phyloP scores from a whole-genome alignment of 1,139 yeast genomes.

The Blastobotrys petasosporus region DNA sequence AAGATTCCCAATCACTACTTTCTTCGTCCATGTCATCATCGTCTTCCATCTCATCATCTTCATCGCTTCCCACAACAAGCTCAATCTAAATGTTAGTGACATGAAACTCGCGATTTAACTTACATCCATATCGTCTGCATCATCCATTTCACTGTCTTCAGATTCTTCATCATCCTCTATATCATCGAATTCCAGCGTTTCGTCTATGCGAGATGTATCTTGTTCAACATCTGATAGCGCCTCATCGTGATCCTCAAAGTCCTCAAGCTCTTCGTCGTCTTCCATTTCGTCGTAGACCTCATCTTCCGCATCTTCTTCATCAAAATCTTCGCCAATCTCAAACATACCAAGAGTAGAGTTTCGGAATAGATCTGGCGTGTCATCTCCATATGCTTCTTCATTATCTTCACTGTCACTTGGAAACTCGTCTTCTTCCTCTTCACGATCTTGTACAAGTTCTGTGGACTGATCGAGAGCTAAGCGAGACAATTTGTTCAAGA shows the following conservation, averaged over 20 bases:
- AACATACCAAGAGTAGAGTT: constrained; percentile 94
- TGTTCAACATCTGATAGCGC: constrained; percentile 34
- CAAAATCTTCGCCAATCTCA: constrained; percentile 71
- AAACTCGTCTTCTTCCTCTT: constrained; percentile 28
- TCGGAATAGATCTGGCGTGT: constrained; percentile 74
- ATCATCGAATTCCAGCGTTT: constrained; percentile 15
- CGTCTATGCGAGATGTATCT: constrained; percentile 22
- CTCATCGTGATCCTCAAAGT: constrained; percentile 29
- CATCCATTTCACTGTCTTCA: constrained; percentile 27
- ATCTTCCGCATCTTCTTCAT: constrained; percentile 48
- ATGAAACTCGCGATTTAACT: constrained; percentile 8
- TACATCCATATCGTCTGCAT: constrained; percentile 28
- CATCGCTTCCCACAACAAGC: constrained; percentile 33
- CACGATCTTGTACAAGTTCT: constrained; percentile 57
- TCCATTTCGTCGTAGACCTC: constrained; percentile 31
- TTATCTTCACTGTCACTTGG: constrained; percentile 36
- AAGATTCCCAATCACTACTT: constrained; percentile 27
- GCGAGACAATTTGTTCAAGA: constrained; percentile 58
- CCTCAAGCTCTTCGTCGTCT: constrained; percentile 30
- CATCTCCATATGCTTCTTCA: constrained; percentile 60
- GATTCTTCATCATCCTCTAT: constrained; percentile 30
- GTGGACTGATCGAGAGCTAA: constrained; percentile 31
- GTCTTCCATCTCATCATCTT: constrained; percentile 33
- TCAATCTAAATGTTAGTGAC: constrained; percentile 17
- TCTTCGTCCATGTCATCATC: constrained; percentile 35